Percentiles rank a stretch among this genome's conserved stretches.
Evolutionary conservation across 1,284 basidiomycete genomes (phyloP).

Genomic region (Cutaneotrichosporon cutaneum): DNA sequence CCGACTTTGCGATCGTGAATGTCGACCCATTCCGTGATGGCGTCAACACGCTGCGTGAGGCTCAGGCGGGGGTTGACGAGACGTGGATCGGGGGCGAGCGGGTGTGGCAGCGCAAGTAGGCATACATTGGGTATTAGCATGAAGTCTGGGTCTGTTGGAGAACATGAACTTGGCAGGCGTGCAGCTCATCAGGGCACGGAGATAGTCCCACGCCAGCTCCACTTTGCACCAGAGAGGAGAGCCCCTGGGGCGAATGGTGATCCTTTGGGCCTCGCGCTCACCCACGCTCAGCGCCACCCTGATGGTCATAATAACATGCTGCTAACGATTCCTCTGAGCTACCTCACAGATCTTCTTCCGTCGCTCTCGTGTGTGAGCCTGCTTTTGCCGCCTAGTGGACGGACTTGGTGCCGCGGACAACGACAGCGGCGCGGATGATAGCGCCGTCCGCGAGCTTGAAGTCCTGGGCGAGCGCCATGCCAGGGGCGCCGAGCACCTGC

Average conservation of each 20-base stretch:
- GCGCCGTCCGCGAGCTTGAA: constrained; percentile 12
- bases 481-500: constrained; percentile 13
- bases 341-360: background rate
- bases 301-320: background rate
- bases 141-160: background rate
- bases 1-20: constrained; percentile 34
- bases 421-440: constrained; percentile 13
- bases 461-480: constrained; percentile 11
- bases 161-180: too few relatives aligned
- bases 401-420: constrained; percentile 13
- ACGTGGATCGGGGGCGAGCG: constrained; percentile 33
- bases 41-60: constrained; percentile 28
- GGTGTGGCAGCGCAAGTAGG: constrained; percentile 16
- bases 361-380: background rate
- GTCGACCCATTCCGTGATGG: constrained; percentile 37
- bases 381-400: constrained; percentile 1
- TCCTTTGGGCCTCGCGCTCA: too few relatives aligned
- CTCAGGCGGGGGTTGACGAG: constrained; percentile 30
- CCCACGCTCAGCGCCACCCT: background rate
- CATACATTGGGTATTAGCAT: background rate
- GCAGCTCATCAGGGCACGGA: too few relatives aligned
- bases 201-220: too few relatives aligned
- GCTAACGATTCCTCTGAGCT: background rate
- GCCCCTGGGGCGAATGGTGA: too few relatives aligned
- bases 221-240: too few relatives aligned